phyloP scores from a whole-genome alignment of 495 filamentous ascomycete species.

The Penicillium simplicissimum region DNA sequence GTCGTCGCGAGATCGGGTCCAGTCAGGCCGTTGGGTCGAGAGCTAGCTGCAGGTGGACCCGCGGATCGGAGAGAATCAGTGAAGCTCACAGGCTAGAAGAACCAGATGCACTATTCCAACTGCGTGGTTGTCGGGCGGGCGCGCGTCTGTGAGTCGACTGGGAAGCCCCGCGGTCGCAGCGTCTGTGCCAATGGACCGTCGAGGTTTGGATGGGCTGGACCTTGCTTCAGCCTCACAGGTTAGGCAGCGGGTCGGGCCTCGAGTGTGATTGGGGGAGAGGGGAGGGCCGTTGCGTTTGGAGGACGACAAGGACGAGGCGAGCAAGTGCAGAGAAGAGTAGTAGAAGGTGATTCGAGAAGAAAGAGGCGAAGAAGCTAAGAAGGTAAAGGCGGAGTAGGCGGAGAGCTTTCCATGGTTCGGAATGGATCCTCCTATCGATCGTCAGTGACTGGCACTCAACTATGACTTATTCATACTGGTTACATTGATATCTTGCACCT shows the following conservation, averaged over 20 bases:
- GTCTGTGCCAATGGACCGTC: constrained; percentile 28
- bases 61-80: constrained; percentile 19
- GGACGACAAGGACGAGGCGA: constrained; percentile 5
- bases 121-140: constrained; percentile 28
- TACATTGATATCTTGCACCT: too few relatives aligned
- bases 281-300: background rate
- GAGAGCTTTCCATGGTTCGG: constrained; percentile 27
- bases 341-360: constrained; percentile 2
- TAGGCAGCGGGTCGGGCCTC: constrained; percentile 35
- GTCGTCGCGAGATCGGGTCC: constrained; percentile 15
- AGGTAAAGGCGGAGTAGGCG: constrained; percentile 27
- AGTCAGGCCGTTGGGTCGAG: constrained; percentile 30
- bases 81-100: constrained; percentile 29
- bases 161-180: constrained; percentile 18
- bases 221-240: constrained; percentile 46
- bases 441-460: background rate
- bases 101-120: constrained; percentile 18
- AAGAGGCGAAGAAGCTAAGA: constrained; percentile 2
- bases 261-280: constrained; percentile 9
- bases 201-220: constrained; percentile 9
- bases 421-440: constrained; percentile 13
- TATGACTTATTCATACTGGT: background rate
- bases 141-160: constrained; percentile 24
- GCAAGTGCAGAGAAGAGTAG: background rate
- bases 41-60: constrained; percentile 30